A percentile compares a stretch with the other conserved stretches of the same genome.
These are phyloP conservation scores for Theobroma grandiflorum DNA, from an alignment of 441 rosid genomes.

Conservation along the genomic window DNA sequence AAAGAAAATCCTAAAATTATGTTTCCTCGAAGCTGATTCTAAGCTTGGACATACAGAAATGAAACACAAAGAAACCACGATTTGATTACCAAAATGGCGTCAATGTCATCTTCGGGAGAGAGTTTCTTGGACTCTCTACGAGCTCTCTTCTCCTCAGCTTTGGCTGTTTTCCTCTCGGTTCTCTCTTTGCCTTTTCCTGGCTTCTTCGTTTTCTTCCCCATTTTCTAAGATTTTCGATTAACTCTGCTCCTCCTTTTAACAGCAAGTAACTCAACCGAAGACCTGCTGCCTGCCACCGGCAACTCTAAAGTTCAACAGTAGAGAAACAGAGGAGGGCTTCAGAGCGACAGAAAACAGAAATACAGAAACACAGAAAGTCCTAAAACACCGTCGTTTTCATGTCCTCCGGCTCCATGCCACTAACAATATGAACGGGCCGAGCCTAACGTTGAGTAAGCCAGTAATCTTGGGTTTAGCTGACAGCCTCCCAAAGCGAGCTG, in stretches of 20 bases:
- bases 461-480: too few species aligned
- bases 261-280: background rate
- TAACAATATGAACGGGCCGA: too few species aligned
- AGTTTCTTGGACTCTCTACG: conserved; percentile 85
- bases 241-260: background rate
- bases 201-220: conserved; percentile 97
- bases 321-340: conserved; percentile 1
- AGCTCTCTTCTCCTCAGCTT: conserved; percentile 88
- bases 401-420: too few species aligned
- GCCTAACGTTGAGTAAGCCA: too few species aligned
- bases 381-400: too few species aligned
- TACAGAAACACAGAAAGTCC: background rate
- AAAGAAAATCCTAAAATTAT: background rate
- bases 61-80: background rate
- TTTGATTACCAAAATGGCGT: conserved; percentile 78
- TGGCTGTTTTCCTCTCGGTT: conserved; percentile 86
- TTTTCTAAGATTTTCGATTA: background rate
- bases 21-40: background rate
- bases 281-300: background rate
- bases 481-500: too few species aligned
- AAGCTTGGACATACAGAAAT: background rate
- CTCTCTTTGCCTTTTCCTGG: conserved; percentile 94
- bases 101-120: conserved; percentile 95
- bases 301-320: background rate
- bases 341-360: background rate